A percentile compares a stretch with the other conserved stretches of the same genome.
Conservation (phyloP, 108 stramenopile species). For the Discostella stelligeroides region DNA sequence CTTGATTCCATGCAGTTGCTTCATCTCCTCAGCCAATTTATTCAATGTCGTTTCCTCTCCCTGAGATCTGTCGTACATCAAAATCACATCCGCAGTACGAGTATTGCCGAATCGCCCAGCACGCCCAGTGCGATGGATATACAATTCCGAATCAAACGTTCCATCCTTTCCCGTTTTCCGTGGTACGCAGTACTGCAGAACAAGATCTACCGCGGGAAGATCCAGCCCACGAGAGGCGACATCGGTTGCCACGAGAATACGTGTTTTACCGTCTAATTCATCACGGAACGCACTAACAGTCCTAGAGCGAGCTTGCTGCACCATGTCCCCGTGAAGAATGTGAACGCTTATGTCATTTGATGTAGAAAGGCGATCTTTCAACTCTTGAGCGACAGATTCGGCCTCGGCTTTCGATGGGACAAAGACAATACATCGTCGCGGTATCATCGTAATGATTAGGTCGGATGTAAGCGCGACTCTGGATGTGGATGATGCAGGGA, state of each 20-base stretch:
- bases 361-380: constrained; percentile 34
- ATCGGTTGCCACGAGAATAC: constrained; percentile 55
- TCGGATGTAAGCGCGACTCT: constrained; percentile 48
- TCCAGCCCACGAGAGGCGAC: constrained; percentile 54
- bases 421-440: constrained; percentile 55
- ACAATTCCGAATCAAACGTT: constrained; percentile 52
- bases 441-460: constrained; percentile 47
- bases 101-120: constrained; percentile 51
- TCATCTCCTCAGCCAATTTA: constrained; percentile 38
- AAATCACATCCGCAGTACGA: constrained; percentile 45
- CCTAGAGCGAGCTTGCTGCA: constrained; percentile 43
- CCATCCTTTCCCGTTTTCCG: constrained; percentile 54
- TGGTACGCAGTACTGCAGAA: constrained; percentile 50
- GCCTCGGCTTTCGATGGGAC: constrained; percentile 55
- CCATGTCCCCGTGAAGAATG: constrained; percentile 57
- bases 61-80: constrained; percentile 41
- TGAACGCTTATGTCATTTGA: constrained; percentile 38
- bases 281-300: constrained; percentile 41
- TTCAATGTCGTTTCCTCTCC: constrained; percentile 44
- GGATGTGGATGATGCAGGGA: constrained; percentile 42
- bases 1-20: constrained; percentile 22
- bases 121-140: constrained; percentile 58
- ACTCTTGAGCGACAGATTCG: constrained; percentile 41
- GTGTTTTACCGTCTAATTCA: constrained; percentile 22
- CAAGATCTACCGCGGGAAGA: constrained; percentile 47